These are phyloP conservation scores for Saturnispora kantuleensis DNA, from an alignment of 805 yeast species.

Conservation along the genomic window DNA sequence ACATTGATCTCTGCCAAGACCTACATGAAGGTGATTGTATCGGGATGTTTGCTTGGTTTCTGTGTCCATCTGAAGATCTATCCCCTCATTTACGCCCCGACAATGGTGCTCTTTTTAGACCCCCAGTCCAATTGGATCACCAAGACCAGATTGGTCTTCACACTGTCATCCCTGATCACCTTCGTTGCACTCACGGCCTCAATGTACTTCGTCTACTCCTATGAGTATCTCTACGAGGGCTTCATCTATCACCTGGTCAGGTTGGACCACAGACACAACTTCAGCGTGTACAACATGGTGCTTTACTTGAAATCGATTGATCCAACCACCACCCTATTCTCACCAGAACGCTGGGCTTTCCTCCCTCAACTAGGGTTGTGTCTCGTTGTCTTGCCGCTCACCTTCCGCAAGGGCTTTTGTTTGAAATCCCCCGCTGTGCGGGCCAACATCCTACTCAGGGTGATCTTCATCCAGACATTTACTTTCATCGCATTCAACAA, in stretches of 20 bases:
- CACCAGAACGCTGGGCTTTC: conserved; percentile 47
- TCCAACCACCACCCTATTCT: not conserved
- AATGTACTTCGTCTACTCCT: conserved; percentile 67
- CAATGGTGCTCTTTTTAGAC: conserved; percentile 37
- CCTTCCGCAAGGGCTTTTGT: conserved; percentile 21
- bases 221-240: conserved; percentile 65
- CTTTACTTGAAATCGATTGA: conserved; percentile 51
- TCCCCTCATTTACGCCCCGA: conserved; percentile 81
- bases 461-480: conserved; percentile 68
- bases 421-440: conserved; percentile 20
- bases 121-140: conserved; percentile 32
- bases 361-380: conserved; percentile 69
- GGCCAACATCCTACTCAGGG: conserved; percentile 27
- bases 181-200: conserved; percentile 37
- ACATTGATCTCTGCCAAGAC: conserved; percentile 19
- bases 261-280: conserved; percentile 90
- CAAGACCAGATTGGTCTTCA: conserved; percentile 32
- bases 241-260: conserved; percentile 76
- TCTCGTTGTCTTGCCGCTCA: conserved; percentile 47
- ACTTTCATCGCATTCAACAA: conserved; percentile 71
- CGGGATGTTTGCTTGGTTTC: conserved; percentile 52
- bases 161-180: conserved; percentile 31
- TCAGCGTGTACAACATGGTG: conserved; percentile 73
- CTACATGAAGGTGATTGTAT: conserved; percentile 5
- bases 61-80: conserved; percentile 86